Conservation (phyloP, 495 filamentous ascomycete genomes). For the Penicillium atrosanguineum region DNA sequence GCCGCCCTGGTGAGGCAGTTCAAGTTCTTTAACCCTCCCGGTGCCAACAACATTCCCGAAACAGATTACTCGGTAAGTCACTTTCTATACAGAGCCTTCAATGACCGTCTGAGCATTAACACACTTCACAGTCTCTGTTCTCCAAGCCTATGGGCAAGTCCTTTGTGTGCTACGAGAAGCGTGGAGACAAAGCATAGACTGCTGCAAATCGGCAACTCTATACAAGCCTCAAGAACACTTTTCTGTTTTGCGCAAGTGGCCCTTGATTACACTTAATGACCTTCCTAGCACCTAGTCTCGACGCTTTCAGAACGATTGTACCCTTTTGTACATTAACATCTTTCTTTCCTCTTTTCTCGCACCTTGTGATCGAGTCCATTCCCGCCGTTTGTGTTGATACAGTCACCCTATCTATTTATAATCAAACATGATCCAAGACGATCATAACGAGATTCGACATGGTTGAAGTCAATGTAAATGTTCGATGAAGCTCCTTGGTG, state of each 20-base stretch:
- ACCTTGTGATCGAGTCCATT: conserved; percentile 1
- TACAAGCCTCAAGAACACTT: conserved; percentile 1
- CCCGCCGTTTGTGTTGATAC: conserved; percentile 10
- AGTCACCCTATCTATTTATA: conserved; percentile 14
- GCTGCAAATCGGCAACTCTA: background rate
- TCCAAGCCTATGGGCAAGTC: conserved; percentile 48
- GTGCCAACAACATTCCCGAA: conserved; percentile 34
- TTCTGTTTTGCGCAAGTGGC: background rate
- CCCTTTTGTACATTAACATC: conserved; percentile 25
- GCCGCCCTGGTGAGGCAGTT: conserved; percentile 47
- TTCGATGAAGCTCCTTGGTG: background rate
- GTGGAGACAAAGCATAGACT: conserved; percentile 31
- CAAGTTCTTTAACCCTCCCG: conserved; percentile 37
- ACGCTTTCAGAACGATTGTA: conserved; percentile 12
- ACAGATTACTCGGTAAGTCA: conserved; percentile 51
- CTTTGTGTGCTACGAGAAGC: conserved; percentile 43
- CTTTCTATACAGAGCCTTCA: background rate
- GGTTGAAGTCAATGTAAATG: background rate
- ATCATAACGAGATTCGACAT: background rate
- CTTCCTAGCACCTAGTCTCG: background rate
- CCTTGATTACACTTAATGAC: conserved; percentile 18
- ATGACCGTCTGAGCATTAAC: conserved; percentile 9
- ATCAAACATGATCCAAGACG: conserved; percentile 14
- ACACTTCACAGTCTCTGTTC: conserved; percentile 42
- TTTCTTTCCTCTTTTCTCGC: conserved; percentile 3